Conservation (phyloP, 2,329 filamentous ascomycete species). For the Chaetomium olivaceum region DNA sequence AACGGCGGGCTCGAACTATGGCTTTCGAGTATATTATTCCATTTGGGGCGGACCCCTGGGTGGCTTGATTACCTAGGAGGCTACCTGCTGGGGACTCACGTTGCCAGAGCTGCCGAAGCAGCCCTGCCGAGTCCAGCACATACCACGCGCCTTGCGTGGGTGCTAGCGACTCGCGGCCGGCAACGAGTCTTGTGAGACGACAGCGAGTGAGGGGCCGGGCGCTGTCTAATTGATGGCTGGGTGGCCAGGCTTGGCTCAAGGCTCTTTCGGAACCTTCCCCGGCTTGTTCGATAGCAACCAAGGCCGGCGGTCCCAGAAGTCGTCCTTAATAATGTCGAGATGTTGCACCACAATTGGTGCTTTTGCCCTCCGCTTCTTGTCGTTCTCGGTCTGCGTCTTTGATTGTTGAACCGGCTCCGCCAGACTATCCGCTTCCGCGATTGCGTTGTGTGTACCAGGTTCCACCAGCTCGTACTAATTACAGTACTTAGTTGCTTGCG, state of each 20-base stretch:
- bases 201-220: background rate
- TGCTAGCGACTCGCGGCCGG: background rate
- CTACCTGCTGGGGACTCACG: background rate
- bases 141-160: background rate
- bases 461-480: slow-evolving; percentile 70
- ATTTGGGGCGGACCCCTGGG: background rate
- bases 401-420: slow-evolving; percentile 61
- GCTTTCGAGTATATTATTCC: background rate
- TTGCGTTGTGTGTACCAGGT: slow-evolving; percentile 49
- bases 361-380: slow-evolving; percentile 77
- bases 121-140: background rate
- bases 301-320: slow-evolving; percentile 85
- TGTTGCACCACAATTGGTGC: slow-evolving; percentile 80
- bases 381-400: slow-evolving; percentile 79
- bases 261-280: slow-evolving; percentile 66
- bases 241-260: slow-evolving; percentile 33
- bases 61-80: background rate
- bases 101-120: background rate
- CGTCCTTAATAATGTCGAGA: slow-evolving; percentile 91
- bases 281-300: slow-evolving; percentile 80
- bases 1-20: slow-evolving; percentile 4
- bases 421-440: slow-evolving; percentile 49
- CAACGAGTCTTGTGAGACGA: background rate
- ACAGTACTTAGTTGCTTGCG: background rate
- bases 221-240: background rate